Base-by-base conservation (phyloP, 768 basidiomycete species). In the Suillus ampliporus region DNA sequence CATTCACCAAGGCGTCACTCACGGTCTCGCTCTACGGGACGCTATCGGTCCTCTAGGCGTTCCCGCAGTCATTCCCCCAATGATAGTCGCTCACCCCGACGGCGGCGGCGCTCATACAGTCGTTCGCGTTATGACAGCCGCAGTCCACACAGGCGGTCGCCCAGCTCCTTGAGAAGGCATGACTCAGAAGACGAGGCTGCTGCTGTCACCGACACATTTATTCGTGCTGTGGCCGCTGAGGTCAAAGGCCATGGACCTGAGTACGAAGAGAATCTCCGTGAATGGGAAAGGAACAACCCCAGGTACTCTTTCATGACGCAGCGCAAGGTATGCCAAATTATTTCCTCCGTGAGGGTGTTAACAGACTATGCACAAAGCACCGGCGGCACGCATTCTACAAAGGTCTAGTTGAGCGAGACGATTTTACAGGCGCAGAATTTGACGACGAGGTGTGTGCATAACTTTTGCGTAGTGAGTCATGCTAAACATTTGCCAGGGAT, bases 221-320 rank as follows among this genome's bases (percentile, higher is more conserved):
- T 99, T 63, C 84, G 88, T 51, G 92, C 91, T 15, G 94, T 97
- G 5, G 94, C 95, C 21, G 85, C 84, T 4, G 91, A 94, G 74
- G 88, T 97, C 13, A 88, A 87, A 69, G 89, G 91, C 1, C 91
- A 95, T 72, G 95, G 90, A 37, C 72, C 78, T 5, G 85, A 86
- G 58, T 97, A 92, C 67, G 94, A 94, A 70, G 83, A 87, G 53
- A 84, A 82, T 35, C 78, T 98, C 61, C 83, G 82, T 67, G 89
- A 90, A 59, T 84, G 89, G 59, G 95, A 98, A 76, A 86, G 81
- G 63, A 82, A 84, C 59, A 97, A 97, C 72, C 82, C 90, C 1
- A 94, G 91, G 74, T 98, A 90, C 72, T 80, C 83, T 3, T 98
- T 98, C 76, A 74, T 98, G 64, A 77, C 87, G 11, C 75, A 80